Conservation (phyloP, 805 yeast genomes). For the Metschnikowia picachoensis region DNA sequence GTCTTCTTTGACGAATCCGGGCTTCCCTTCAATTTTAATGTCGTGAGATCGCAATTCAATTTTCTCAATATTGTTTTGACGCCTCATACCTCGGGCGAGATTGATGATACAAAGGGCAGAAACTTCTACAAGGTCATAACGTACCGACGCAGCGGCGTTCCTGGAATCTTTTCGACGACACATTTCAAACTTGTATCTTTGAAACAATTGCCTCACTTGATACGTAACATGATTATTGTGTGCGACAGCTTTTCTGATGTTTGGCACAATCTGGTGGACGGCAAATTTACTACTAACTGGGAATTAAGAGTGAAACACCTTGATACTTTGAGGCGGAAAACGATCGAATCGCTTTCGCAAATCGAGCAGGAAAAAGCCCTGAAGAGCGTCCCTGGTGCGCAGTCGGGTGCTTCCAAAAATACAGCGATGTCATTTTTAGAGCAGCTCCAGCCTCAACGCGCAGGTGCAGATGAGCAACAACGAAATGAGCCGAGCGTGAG, state of each 20-base stretch:
- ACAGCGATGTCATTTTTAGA: conserved; percentile 33
- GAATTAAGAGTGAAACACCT: conserved; percentile 60
- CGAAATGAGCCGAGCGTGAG: not conserved
- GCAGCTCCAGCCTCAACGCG: conserved; percentile 22
- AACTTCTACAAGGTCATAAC: conserved; percentile 58
- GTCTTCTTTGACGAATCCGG: conserved; percentile 76
- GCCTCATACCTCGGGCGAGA: conserved; percentile 43
- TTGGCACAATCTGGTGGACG: conserved; percentile 55
- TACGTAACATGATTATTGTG: conserved; percentile 61
- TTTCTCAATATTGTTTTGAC: conserved; percentile 75
- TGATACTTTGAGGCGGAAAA: conserved; percentile 25
- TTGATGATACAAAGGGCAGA: conserved; percentile 3
- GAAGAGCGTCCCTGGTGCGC: not conserved
- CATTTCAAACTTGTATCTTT: conserved; percentile 69
- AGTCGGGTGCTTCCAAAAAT: conserved; percentile 6
- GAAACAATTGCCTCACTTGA: conserved; percentile 55
- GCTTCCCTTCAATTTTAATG: conserved; percentile 61
- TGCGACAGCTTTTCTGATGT: conserved; percentile 71
- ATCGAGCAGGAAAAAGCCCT: conserved; percentile 25
- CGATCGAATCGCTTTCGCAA: conserved; percentile 24
- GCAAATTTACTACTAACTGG: conserved; percentile 62
- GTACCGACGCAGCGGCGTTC: conserved; percentile 63
- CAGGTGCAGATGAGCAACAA: conserved; percentile 1
- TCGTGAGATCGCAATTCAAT: conserved; percentile 74
- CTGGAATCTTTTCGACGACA: conserved; percentile 71